Base-by-base conservation (phyloP, 2,329 filamentous ascomycete genomes). In the Aspergillus hiratsukae region DNA sequence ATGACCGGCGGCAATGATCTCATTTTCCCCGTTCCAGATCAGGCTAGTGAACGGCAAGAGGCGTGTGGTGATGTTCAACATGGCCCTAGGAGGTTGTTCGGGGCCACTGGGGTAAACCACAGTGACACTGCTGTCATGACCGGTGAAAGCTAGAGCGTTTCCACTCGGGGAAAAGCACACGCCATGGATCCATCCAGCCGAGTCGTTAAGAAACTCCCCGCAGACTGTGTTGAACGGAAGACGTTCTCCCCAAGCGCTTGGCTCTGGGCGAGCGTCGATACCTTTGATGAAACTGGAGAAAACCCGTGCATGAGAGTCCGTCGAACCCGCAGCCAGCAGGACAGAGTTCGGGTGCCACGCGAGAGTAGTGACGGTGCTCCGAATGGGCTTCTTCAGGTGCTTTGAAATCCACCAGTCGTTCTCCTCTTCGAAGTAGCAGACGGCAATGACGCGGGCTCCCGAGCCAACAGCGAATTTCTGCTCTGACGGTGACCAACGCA, bases 321-420 rank as follows among this genome's bases (percentile, higher is more conserved):
- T 97, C n/a, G 91, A 96, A 40, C 94, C 94, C 46, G 94, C 91
- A 17, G 93, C 94, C 25, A 99, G 82, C 31, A 99, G 84, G 17
- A 99, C 94, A 9, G 90, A 95, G 81, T 99, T 99, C 37, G 94
- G 94, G 76, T 99, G 94, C 94, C 94, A 99, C 56, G 88, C 87
- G 48, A 99, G 86, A 17, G 89, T 91, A 55, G 94, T 97, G 68
- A 99, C 93, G 56, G 94, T 99, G 73, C 91, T 96, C 64, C 93
- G 89, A 68, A 99, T 96, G 21, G 94, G 94, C 83, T 97, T 99
- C 85, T 97, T 97, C 71, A 99, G 79, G 77, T 99, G 94, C 82
- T 99, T 99, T 40, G 92, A 97, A 45, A 99, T 93, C 94, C 94
- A 99, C 94, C 94, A 99, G 80, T 99, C 92, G 76, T 99, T 97